Percentiles rank a stretch among this genome's conserved stretches.
These are phyloP conservation scores for Clonostachys solani DNA, from an alignment of 2,329 filamentous ascomycete genomes.

Conservation along the genomic window DNA sequence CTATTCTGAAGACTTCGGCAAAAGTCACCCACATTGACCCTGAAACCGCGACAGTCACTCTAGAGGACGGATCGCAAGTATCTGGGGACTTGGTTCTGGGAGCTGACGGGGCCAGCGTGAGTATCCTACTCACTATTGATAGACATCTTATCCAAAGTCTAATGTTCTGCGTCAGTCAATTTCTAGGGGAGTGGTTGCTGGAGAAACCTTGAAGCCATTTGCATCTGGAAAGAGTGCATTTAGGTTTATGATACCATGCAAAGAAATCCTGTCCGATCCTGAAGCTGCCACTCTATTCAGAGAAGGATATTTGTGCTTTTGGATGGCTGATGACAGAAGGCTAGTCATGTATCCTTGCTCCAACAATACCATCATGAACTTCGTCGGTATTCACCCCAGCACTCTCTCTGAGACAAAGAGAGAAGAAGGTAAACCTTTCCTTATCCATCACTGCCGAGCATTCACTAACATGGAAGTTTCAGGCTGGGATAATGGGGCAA, in stretches of 20 bases:
- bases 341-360: conserved; percentile 40
- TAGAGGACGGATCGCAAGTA: conserved; percentile 36
- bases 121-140: not conserved
- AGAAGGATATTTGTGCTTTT: conserved; percentile 10
- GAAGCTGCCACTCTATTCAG: conserved; percentile 7
- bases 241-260: conserved; percentile 42
- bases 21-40: conserved; percentile 37
- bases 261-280: conserved; percentile 22
- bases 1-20: conserved; percentile 30
- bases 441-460: not conserved
- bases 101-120: conserved; percentile 48
- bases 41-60: conserved; percentile 29
- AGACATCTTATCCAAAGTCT: no score
- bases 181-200: conserved; percentile 13
- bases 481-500: not conserved
- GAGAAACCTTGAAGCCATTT: conserved; percentile 20
- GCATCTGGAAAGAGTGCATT: conserved; percentile 51
- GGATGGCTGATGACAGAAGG: conserved; percentile 30
- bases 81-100: conserved; percentile 46
- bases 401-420: conserved; percentile 1
- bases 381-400: conserved; percentile 43
- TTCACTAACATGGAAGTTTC: not conserved
- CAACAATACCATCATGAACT: conserved; percentile 34
- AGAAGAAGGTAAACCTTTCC: not conserved
- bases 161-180: conserved; percentile 8